Percentiles rank a stretch among this genome's conserved stretches.
Evolutionary conservation across 139 green algal species (phyloP).

Genomic region (Micractinium sp.): DNA sequence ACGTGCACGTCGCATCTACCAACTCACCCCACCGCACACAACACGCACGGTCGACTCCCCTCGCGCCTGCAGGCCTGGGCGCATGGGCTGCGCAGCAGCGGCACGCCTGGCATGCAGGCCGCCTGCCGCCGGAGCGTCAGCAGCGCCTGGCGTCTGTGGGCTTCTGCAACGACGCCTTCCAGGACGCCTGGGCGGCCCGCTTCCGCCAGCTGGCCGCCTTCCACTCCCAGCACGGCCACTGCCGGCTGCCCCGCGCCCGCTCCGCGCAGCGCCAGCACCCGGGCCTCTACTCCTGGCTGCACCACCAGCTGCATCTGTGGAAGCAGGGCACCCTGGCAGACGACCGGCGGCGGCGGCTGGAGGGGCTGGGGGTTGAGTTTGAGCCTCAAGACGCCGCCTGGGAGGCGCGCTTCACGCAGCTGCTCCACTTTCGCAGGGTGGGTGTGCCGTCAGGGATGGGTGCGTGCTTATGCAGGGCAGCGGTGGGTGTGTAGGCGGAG

Average conservation of each 20-base stretch:
- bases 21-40: neutral
- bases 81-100: slow-evolving; percentile 27
- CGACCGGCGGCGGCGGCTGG: slow-evolving; percentile 27
- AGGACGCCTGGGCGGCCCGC: slow-evolving; percentile 14
- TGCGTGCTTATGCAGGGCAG: neutral
- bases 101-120: slow-evolving; percentile 11
- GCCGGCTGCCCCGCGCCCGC: neutral
- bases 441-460: neutral
- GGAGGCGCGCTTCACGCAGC: slow-evolving; percentile 28
- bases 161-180: neutral
- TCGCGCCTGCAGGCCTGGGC: slow-evolving; percentile 26
- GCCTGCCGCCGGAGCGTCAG: neutral
- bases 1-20: neutral
- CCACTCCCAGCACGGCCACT: slow-evolving; percentile 43
- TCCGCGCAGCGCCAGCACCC: neutral
- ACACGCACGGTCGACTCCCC: neutral
- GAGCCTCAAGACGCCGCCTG: neutral
- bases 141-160: slow-evolving; percentile 18
- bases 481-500: too few relatives aligned
- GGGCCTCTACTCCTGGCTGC: slow-evolving; percentile 33
- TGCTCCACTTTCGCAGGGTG: slow-evolving; percentile 20
- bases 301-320: slow-evolving; percentile 22
- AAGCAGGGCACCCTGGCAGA: slow-evolving; percentile 33
- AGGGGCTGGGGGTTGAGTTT: slow-evolving; percentile 38
- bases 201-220: slow-evolving; percentile 42